A percentile compares a stretch with the other conserved stretches of the same genome.
phyloP scores from a whole-genome alignment of 2,329 filamentous ascomycete genomes.

The Colletotrichum sp. region DNA sequence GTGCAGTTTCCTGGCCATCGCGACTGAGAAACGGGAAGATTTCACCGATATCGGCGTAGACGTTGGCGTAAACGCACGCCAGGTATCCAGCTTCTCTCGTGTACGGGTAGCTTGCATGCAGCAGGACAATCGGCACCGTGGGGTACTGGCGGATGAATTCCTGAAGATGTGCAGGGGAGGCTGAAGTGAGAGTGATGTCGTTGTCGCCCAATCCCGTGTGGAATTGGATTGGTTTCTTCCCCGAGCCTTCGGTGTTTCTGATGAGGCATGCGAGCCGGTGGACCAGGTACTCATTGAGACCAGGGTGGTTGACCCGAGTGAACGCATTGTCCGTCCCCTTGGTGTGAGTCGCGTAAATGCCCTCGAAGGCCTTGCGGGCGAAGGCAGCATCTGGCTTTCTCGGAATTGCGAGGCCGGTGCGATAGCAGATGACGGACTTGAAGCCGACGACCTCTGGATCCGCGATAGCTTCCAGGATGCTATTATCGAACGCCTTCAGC shows the following conservation, averaged over 20 bases:
- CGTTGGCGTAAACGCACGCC: slow-evolving; percentile 77
- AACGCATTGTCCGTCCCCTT: slow-evolving; percentile 34
- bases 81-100: slow-evolving; percentile 80
- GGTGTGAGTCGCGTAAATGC: slow-evolving; percentile 35
- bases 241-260: slow-evolving; percentile 41
- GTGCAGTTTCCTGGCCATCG: slow-evolving; percentile 73
- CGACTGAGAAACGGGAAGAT: slow-evolving; percentile 81
- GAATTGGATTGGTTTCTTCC: slow-evolving; percentile 79
- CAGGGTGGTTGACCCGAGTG: slow-evolving; percentile 64
- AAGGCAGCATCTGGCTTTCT: slow-evolving; percentile 44
- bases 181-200: slow-evolving; percentile 71
- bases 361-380: slow-evolving; percentile 41
- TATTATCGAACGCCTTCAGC: slow-evolving; percentile 40
- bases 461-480: slow-evolving; percentile 61
- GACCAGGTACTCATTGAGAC: slow-evolving; percentile 74
- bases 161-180: slow-evolving; percentile 80
- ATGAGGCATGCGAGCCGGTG: slow-evolving; percentile 67
- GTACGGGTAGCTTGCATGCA: slow-evolving; percentile 84
- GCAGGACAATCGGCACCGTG: slow-evolving; percentile 74
- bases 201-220: slow-evolving; percentile 85
- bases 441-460: slow-evolving; percentile 78
- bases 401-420: slow-evolving; percentile 72
- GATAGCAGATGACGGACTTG: slow-evolving; percentile 84
- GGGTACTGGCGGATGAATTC: slow-evolving; percentile 73
- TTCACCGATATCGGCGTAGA: slow-evolving; percentile 83